These are phyloP conservation scores for Gremmenia infestans DNA, from an alignment of 2,329 filamentous ascomycete genomes.

Conservation along the genomic window DNA sequence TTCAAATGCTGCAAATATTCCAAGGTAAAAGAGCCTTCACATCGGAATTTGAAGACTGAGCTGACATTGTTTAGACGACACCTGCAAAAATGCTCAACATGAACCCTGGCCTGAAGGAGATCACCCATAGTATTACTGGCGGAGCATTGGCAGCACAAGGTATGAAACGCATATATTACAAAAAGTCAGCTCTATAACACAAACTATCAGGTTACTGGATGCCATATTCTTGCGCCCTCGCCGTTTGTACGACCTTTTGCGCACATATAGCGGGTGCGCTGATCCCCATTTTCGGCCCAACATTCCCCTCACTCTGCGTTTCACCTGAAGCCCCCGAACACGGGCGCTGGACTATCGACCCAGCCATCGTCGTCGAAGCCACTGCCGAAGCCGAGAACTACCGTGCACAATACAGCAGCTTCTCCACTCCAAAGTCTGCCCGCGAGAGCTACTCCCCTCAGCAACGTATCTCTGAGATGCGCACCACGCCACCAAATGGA, in stretches of 20 bases:
- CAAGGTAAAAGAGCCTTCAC: slow-evolving; percentile 57
- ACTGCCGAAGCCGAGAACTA: slow-evolving; percentile 44
- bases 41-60: not conserved
- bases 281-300: slow-evolving; percentile 82
- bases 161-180: slow-evolving; percentile 33
- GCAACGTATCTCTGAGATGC: slow-evolving; percentile 23
- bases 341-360: slow-evolving; percentile 61
- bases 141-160: slow-evolving; percentile 88
- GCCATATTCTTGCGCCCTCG: slow-evolving; percentile 80
- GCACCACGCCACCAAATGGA: slow-evolving; percentile 14
- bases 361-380: slow-evolving; percentile 48
- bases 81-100: slow-evolving; percentile 75
- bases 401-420: slow-evolving; percentile 29
- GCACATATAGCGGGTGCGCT: slow-evolving; percentile 76
- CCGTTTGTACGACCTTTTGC: slow-evolving; percentile 87
- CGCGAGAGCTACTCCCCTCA: slow-evolving; percentile 29
- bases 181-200: slow-evolving; percentile 12
- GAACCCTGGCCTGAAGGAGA: slow-evolving; percentile 80
- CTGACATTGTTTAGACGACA: slow-evolving; percentile 59
- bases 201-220: slow-evolving; percentile 83
- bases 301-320: slow-evolving; percentile 71
- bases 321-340: slow-evolving; percentile 58
- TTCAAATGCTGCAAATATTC: slow-evolving; percentile 86
- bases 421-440: slow-evolving; percentile 14
- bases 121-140: slow-evolving; percentile 91